A percentile compares a stretch with the other conserved stretches of the same genome.
These are phyloP conservation scores for Leptographium wingfieldii DNA, from an alignment of 2,329 filamentous ascomycete genomes.

Conservation along the genomic window DNA sequence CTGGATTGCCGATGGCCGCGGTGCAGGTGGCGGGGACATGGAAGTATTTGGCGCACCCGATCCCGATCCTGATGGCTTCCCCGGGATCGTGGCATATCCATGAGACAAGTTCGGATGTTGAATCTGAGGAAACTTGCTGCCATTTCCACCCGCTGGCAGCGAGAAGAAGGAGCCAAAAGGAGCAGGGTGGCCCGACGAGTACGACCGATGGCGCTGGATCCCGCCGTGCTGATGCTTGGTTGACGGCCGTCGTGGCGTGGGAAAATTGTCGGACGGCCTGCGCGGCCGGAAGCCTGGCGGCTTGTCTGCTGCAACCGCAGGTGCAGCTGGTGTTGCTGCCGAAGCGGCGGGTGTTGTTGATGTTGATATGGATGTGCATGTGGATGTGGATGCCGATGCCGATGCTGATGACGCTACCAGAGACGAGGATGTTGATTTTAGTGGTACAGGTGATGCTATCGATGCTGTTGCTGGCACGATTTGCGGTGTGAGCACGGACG, in stretches of 20 bases:
- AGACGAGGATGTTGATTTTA: not conserved
- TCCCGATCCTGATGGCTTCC: constrained; percentile 3
- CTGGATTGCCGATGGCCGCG: not conserved
- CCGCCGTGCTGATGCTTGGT: constrained; percentile 4
- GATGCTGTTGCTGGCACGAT: not conserved
- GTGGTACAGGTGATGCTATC: constrained; percentile 1
- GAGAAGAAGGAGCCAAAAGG: constrained; percentile 14
- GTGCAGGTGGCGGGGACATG: not conserved
- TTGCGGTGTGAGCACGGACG: not conserved
- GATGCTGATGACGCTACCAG: constrained; percentile 17
- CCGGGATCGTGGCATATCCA: constrained; percentile 8
- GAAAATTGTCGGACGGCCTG: constrained; percentile 19
- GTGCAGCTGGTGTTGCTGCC: constrained; percentile 17
- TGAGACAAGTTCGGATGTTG: constrained; percentile 13
- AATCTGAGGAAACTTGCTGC: constrained; percentile 12
- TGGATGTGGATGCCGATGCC: constrained; percentile 13
- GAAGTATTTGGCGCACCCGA: not conserved
- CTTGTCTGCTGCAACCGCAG: constrained; percentile 22
- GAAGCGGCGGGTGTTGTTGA: constrained; percentile 19
- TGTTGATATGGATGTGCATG: constrained; percentile 27
- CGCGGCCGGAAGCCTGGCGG: constrained; percentile 42
- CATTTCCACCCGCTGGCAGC: constrained; percentile 6
- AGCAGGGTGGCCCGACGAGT: constrained; percentile 16
- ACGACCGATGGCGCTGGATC: constrained; percentile 6
- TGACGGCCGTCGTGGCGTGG: constrained; percentile 7